Evolutionary conservation across 2,329 filamentous ascomycete species (phyloP).

Genomic region (Fonsecaea monophora): DNA sequence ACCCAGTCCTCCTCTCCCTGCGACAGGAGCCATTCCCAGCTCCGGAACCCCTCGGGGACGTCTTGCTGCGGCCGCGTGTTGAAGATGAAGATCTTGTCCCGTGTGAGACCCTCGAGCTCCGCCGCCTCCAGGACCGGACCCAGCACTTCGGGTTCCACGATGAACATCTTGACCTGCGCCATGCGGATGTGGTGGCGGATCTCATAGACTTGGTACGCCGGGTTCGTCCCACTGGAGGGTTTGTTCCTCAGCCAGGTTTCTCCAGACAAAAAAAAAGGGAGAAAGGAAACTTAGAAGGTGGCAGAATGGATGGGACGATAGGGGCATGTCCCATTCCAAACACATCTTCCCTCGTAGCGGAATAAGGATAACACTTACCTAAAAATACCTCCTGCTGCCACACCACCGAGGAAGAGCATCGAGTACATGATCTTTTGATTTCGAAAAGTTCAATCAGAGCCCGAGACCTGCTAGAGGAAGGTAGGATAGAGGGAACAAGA

Average conservation of each 20-base stretch:
- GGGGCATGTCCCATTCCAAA: too few species aligned
- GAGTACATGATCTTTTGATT: conserved; percentile 44
- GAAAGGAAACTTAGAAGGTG: not conserved
- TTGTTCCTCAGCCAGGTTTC: not conserved
- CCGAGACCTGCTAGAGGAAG: not conserved
- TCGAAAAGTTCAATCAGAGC: not conserved
- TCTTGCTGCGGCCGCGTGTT: conserved; percentile 11
- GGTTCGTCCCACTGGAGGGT: conserved; percentile 52
- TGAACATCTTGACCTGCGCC: conserved; percentile 54
- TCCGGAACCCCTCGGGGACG: not conserved
- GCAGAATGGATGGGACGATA: too few species aligned
- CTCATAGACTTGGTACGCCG: conserved; percentile 56
- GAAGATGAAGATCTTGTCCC: conserved; percentile 20
- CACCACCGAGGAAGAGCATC: conserved; percentile 49
- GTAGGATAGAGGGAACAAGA: not conserved
- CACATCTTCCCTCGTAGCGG: too few species aligned
- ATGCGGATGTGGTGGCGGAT: conserved; percentile 55
- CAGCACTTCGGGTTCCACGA: conserved; percentile 48
- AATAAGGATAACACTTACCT: conserved; percentile 39
- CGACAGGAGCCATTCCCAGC: conserved; percentile 22
- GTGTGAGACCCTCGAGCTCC: conserved; percentile 11
- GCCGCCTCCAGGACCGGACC: conserved; percentile 22
- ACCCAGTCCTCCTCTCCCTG: conserved; percentile 51
- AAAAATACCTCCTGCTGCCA: conserved; percentile 57
- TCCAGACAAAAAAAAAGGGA: not conserved